A percentile compares a stretch with the other conserved stretches of the same genome.
These are phyloP conservation scores for Phytophthora pini DNA, from an alignment of 352 stramenopile species.

Conservation along the genomic window DNA sequence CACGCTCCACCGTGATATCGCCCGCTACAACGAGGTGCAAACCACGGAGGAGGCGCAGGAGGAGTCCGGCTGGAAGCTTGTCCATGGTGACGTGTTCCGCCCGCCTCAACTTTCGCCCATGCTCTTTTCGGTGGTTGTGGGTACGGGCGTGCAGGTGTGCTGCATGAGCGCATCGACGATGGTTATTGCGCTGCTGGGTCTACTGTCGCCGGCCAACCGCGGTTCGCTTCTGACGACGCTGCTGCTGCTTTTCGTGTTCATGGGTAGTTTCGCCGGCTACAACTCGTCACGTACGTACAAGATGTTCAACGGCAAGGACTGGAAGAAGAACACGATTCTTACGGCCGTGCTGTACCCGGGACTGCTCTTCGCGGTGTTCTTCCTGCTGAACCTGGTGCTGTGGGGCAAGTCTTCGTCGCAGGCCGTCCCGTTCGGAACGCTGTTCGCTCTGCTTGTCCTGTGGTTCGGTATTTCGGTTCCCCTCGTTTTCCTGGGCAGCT, in stretches of 20 bases:
- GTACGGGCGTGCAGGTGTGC: slow-evolving; percentile 97
- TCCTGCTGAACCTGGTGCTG: slow-evolving; percentile 97
- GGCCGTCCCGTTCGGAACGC: slow-evolving; percentile 96
- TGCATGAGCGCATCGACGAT: slow-evolving; percentile 96
- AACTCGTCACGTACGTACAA: slow-evolving; percentile 98
- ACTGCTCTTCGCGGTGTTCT: slow-evolving; percentile 94
- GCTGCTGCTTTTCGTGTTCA: slow-evolving; percentile 98
- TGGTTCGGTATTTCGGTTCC: slow-evolving; percentile 98
- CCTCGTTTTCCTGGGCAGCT: slow-evolving; percentile 98
- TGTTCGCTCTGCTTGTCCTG: slow-evolving; percentile 96
- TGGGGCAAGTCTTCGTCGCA: slow-evolving; percentile 88
- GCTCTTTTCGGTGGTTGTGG: slow-evolving; percentile 96
- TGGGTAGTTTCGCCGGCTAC: slow-evolving; percentile 97
- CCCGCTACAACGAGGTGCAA: slow-evolving; percentile 96
- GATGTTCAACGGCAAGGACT: slow-evolving; percentile 98
- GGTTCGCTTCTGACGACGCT: slow-evolving; percentile 96
- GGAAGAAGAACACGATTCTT: slow-evolving; percentile 97
- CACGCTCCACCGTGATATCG: slow-evolving; percentile 98
- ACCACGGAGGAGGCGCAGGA: slow-evolving; percentile 95
- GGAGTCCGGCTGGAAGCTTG: slow-evolving; percentile 97
- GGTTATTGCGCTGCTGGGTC: slow-evolving; percentile 93
- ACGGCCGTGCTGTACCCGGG: slow-evolving; percentile 96
- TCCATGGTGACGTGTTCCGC: slow-evolving; percentile 98
- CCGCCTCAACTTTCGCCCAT: slow-evolving; percentile 94
- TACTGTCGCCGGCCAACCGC: slow-evolving; percentile 97